Evolutionary conservation across 768 basidiomycete species (phyloP).

Genomic region (Butyriboletus loyo): DNA sequence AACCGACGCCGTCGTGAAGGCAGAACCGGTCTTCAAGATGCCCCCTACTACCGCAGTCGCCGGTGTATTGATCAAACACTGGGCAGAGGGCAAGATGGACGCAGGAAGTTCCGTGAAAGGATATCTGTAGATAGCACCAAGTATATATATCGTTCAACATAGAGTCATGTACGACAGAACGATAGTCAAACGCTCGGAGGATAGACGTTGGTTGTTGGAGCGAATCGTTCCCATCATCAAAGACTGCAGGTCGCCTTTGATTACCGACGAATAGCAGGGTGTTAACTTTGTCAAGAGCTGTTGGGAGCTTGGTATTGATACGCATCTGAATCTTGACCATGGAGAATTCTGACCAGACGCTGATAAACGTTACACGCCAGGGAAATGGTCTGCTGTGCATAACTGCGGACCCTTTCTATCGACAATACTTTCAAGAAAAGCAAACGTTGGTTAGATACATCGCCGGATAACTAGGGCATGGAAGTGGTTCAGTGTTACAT

Average conservation of each 20-base stretch:
- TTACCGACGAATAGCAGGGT: too few relatives aligned
- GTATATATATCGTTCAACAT: background rate
- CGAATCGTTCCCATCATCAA: background rate
- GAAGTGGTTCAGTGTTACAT: slow-evolving; percentile 7
- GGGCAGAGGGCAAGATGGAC: slow-evolving; percentile 64
- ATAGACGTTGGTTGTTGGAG: background rate
- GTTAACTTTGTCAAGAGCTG: background rate
- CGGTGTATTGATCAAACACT: slow-evolving; percentile 80
- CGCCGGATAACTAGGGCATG: background rate
- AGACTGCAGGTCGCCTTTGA: background rate
- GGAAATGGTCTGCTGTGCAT: too few relatives aligned
- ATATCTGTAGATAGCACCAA: slow-evolving; percentile 31
- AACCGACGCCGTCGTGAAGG: slow-evolving; percentile 18
- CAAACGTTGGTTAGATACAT: background rate
- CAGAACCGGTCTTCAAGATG: slow-evolving; percentile 62
- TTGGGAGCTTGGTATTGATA: background rate
- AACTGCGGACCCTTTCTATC: too few relatives aligned
- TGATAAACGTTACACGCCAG: background rate
- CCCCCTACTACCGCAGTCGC: slow-evolving; percentile 78
- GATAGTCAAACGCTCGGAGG: background rate
- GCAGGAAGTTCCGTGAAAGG: slow-evolving; percentile 43
- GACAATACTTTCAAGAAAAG: too few relatives aligned
- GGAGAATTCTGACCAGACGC: background rate
- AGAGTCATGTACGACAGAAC: background rate
- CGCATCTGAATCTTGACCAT: background rate